Base-by-base conservation (phyloP, 1,139 yeast species). In the Blastobotrys elegans region DNA sequence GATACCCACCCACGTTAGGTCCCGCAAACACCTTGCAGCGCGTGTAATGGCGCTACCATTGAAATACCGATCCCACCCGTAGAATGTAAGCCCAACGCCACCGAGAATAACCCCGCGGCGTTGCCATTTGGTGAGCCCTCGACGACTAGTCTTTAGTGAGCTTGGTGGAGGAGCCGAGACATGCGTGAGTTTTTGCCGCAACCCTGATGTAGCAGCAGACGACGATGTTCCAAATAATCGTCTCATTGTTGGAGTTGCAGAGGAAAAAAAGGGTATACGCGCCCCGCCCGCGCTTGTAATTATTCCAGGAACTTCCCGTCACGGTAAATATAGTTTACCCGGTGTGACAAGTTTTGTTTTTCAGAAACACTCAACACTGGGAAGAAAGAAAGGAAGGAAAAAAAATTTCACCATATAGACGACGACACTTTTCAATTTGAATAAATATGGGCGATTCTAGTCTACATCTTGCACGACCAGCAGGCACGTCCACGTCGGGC, bases 31-130 rank as follows among this genome's bases (percentile, higher is more conserved):
- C 44, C 80, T 65, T 0, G 67, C 49, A 0, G 87, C 77, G 51
- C 94, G 68, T 8, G 71, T 56, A 2, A 76, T 54, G 0, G 82
- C 71, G 2, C 82, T 74, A 8, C 79, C 73, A 48, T 76, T 76
- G 50, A 63, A 50, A 30, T 45, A 37, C 16, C 47, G 39, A 37
- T 57, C 61, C 40, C 48, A 48, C 14, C 46, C 43, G 37, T 53
- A 56, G 20, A 54, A 39, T 20, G 45, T 17, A 17, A 48, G 46
- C 5, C 51, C 50, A 16, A 44, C 38, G 8, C 50, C 44, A 3
- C 52, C 56, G 13, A 46, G 26, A 2, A 40, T 24, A 5, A 52
- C 31, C 2, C 46, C 38, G 20, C 57, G 43, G n/a, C 45, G 22
- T 2, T 46, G 32, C 56, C 56, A 55, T 40, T 49, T 52, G 21